Evolutionary conservation across 1,284 basidiomycete genomes (phyloP), one percentile per base, ranked within the genome.

Genomic region (Ceratobasidium sp.): DNA sequence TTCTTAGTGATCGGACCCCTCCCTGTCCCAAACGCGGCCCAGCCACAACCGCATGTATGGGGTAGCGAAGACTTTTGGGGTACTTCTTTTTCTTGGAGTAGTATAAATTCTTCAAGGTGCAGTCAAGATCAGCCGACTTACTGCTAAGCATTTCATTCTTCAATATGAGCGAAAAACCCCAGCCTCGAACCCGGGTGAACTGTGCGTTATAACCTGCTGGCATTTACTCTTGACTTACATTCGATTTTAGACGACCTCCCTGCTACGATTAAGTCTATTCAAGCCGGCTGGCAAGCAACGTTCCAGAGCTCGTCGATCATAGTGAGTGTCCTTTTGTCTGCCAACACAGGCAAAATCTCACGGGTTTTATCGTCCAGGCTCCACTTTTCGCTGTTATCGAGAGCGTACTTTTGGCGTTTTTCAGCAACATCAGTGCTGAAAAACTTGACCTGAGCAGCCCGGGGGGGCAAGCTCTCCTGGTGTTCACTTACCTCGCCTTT

Each of bases 241-340:
- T n/a, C n/a, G n/a, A 24, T 15, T 29, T 29, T 51, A 65, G 63
- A 65, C 15, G 63, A 65, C 8, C 47, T 65, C 6, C 63, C 63
- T 33, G 44, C 63, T 14, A 65, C 63, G 17, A 65, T 65, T 47
- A 65, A 65, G 29, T 65, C 63, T 11, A 65, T 65, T 22, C 63
- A 65, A 22, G 29, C 63, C 17, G 63, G 63, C 2, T 65, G 50
- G 64, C 33, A 66, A 27, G 31, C 50, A 27, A 53, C 64, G 17
- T 54, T 66, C 31, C 64, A 69, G 29, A 69, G 66, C 41, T 57
- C 66, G 17, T 69, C 53, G 2, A 41, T 69, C 17, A 36, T 57
- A 11, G 66, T 69, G 41, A n/a, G 65, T 67, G n/a, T 15, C 14
- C 19, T 29, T 15, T 27, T n/a, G 8, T n/a, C n/a, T n/a, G n/a